phyloP scores from a whole-genome alignment of 164 flowering plant species.

The Litsea cubeba region DNA sequence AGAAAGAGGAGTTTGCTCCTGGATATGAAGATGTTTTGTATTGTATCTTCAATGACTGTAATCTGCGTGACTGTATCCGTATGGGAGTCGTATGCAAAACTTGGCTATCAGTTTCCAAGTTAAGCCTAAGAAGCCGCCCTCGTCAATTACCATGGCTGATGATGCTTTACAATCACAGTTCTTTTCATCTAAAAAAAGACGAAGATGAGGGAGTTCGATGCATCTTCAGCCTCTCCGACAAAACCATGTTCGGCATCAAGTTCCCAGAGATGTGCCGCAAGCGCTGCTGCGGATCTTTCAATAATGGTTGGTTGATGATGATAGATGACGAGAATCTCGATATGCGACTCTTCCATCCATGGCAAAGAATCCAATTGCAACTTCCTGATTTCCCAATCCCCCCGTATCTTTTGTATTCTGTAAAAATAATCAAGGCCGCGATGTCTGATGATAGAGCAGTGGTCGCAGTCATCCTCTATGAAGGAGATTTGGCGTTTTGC shows the following conservation, averaged over 20 bases:
- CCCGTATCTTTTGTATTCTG: not conserved
- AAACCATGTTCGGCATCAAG: not conserved
- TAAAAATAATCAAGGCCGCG: constrained; percentile 19
- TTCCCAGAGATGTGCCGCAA: not conserved
- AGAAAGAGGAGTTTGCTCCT: too few species aligned
- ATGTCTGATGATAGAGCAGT: constrained; percentile 21
- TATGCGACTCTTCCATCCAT: not conserved
- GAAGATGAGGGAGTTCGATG: too few species aligned
- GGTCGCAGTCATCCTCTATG: constrained; percentile 58
- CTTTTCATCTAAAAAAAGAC: too few species aligned
- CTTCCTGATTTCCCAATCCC: not conserved
- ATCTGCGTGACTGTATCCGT: too few species aligned
- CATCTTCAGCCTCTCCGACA: not conserved
- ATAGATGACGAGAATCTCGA: not conserved
- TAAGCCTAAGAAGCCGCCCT: not conserved
- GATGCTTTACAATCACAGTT: not conserved
- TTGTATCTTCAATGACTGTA: too few species aligned
- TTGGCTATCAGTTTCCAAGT: not conserved
- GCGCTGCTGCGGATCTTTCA: not conserved
- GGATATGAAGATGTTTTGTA: too few species aligned
- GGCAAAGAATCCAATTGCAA: not conserved
- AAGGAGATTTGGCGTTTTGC: constrained; percentile 61
- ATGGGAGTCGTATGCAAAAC: not conserved
- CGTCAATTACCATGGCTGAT: not conserved
- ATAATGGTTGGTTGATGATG: not conserved